Evolutionary conservation across 2,329 filamentous ascomycete species (phyloP).

Genomic region (Penicillium sp.): DNA sequence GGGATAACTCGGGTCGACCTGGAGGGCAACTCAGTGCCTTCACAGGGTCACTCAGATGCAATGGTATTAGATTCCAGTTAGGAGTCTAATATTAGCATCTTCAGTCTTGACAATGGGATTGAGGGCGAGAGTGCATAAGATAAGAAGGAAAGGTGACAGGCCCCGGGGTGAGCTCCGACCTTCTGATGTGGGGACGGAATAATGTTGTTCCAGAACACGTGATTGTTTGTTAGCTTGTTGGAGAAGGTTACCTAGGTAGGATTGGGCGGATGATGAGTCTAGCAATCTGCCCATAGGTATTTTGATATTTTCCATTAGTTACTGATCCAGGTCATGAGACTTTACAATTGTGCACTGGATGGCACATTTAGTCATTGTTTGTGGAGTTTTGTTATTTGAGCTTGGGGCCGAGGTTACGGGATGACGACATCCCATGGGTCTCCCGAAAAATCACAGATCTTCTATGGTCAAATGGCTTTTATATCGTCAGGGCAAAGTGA

Average conservation of each 20-base stretch:
- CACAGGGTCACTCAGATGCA: conserved; percentile 1
- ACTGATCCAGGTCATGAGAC: not conserved
- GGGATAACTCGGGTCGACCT: conserved; percentile 15
- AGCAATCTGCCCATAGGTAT: no score
- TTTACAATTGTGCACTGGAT: not conserved
- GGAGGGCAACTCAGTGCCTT: conserved; percentile 9
- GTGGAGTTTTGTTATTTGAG: not conserved
- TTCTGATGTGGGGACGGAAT: conserved; percentile 22
- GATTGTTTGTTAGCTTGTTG: not conserved
- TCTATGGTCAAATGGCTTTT: conserved; percentile 1
- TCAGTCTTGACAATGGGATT: conserved; percentile 13
- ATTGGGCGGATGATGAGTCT: not conserved
- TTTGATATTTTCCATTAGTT: not conserved
- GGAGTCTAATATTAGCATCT: not conserved
- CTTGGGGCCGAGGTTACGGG: conserved; percentile 8
- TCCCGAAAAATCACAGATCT: conserved; percentile 2
- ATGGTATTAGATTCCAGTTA: not conserved
- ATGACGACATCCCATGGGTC: conserved; percentile 16
- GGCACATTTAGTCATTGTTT: not conserved
- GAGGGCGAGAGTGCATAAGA: conserved; percentile 5
- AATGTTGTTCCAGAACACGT: conserved; percentile 19
- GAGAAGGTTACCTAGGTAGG: not conserved
- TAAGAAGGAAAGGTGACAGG: conserved; percentile 5
- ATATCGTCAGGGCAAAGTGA: not conserved
- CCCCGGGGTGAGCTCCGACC: conserved; percentile 11